Conservation (phyloP, 2,329 filamentous ascomycete species). For the Sporothrix pallida region DNA sequence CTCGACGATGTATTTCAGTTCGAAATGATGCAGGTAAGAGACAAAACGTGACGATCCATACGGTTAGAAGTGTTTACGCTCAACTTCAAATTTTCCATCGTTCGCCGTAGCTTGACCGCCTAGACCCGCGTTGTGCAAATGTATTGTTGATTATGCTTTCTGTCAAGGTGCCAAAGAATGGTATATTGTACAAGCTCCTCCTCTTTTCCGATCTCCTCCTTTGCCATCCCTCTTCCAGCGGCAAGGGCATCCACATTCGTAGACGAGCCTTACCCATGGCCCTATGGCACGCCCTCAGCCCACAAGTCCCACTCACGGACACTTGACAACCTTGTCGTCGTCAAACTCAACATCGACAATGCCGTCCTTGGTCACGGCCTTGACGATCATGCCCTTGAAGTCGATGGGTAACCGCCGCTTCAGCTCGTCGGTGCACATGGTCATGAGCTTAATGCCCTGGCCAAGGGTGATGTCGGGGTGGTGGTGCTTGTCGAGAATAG, state of each 20-base stretch:
- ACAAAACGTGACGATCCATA: not conserved
- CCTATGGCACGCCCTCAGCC: too few relatives aligned
- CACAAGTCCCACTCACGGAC: conserved; percentile 50
- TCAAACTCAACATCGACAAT: conserved; percentile 84
- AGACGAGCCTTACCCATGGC: too few relatives aligned
- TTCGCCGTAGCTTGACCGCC: not conserved
- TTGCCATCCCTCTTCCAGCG: not conserved
- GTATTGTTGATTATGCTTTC: conserved; percentile 25
- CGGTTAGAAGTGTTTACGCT: not conserved
- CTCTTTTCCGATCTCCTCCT: not conserved
- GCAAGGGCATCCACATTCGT: not conserved
- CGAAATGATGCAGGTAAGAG: not conserved
- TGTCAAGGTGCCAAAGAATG: conserved; percentile 19
- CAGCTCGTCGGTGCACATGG: conserved; percentile 94
- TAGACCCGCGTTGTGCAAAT: not conserved
- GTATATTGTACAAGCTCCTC: conserved; percentile 27
- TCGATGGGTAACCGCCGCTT: conserved; percentile 97
- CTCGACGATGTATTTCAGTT: not conserved
- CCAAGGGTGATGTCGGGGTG: conserved; percentile 90
- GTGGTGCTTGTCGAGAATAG: conserved; percentile 97
- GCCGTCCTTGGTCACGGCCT: conserved; percentile 93
- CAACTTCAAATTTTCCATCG: not conserved
- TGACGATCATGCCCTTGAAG: conserved; percentile 96
- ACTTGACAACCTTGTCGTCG: conserved; percentile 74
- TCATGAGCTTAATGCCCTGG: conserved; percentile 88